Conservation (phyloP, 2,329 filamentous ascomycete species). For the Samsoniella hepiali region DNA sequence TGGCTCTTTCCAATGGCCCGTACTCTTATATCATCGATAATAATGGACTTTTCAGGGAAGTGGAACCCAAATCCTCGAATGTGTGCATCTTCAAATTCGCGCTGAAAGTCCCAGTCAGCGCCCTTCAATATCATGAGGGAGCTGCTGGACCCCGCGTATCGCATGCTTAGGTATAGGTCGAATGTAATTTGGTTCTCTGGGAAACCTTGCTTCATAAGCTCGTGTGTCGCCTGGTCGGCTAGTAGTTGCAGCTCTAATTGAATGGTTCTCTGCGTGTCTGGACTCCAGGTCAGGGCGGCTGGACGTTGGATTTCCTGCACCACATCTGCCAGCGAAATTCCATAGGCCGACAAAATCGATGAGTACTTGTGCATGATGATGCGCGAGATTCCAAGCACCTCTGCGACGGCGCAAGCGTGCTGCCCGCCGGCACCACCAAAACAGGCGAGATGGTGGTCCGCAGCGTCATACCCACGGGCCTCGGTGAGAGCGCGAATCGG, state of each 20-base stretch:
- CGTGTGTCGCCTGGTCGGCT: slow-evolving; percentile 23
- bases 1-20: slow-evolving; percentile 33
- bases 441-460: slow-evolving; percentile 35
- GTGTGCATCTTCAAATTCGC: slow-evolving; percentile 52
- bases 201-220: slow-evolving; percentile 31
- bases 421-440: slow-evolving; percentile 42
- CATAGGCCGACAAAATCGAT: slow-evolving; percentile 45
- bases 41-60: slow-evolving; percentile 38
- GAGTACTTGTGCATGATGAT: slow-evolving; percentile 45
- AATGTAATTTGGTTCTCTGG: slow-evolving; percentile 37
- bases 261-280: slow-evolving; percentile 24
- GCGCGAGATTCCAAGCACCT: slow-evolving; percentile 40
- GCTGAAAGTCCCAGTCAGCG: slow-evolving; percentile 25
- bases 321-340: slow-evolving; percentile 44
- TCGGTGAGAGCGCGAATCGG: slow-evolving; percentile 36
- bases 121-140: slow-evolving; percentile 36
- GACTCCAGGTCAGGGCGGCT: slow-evolving; percentile 30
- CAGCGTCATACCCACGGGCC: slow-evolving; percentile 34
- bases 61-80: slow-evolving; percentile 74
- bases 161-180: slow-evolving; percentile 41
- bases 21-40: slow-evolving; percentile 43
- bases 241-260: slow-evolving; percentile 25
- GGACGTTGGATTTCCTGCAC: slow-evolving; percentile 42
- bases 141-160: slow-evolving; percentile 43
- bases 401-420: slow-evolving; percentile 42